Evolutionary conservation across 2,329 filamentous ascomycete genomes (phyloP).

Genomic region (Drechslerella coelobrocha): DNA sequence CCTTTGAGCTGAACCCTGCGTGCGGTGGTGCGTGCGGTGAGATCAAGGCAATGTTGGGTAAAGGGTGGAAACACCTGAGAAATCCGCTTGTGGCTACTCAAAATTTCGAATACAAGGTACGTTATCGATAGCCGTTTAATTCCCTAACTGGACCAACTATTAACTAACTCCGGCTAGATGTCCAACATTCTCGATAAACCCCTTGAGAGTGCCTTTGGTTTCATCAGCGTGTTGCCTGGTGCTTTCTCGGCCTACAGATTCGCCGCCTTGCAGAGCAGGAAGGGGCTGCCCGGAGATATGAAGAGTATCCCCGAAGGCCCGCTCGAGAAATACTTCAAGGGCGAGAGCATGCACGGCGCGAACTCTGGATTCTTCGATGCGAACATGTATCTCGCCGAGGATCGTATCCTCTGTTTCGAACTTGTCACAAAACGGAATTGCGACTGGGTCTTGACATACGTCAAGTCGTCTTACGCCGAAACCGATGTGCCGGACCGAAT

Average conservation of each 20-base stretch:
- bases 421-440: slow-evolving; percentile 96
- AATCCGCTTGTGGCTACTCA: slow-evolving; percentile 95
- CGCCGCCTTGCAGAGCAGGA: slow-evolving; percentile 81
- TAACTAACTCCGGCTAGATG: slow-evolving; percentile 64
- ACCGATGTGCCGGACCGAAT: slow-evolving; percentile 95
- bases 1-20: slow-evolving; percentile 96
- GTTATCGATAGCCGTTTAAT: too few relatives aligned
- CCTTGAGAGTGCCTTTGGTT: slow-evolving; percentile 94
- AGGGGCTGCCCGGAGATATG: slow-evolving; percentile 68
- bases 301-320: slow-evolving; percentile 77
- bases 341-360: slow-evolving; percentile 91
- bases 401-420: slow-evolving; percentile 98
- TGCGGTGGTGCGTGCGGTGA: slow-evolving; percentile 97
- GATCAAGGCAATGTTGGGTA: slow-evolving; percentile 96
- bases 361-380: slow-evolving; percentile 96
- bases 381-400: slow-evolving; percentile 99
- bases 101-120: slow-evolving; percentile 93
- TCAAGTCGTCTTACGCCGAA: slow-evolving; percentile 95
- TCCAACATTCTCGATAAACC: slow-evolving; percentile 99
- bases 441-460: slow-evolving; percentile 96
- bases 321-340: slow-evolving; percentile 94
- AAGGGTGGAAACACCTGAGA: slow-evolving; percentile 81
- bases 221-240: slow-evolving; percentile 94
- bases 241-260: slow-evolving; percentile 98
- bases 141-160: not conserved